Evolutionary conservation across 805 yeast genomes (phyloP).

Genomic region (Tetrapisispora arboricola): DNA sequence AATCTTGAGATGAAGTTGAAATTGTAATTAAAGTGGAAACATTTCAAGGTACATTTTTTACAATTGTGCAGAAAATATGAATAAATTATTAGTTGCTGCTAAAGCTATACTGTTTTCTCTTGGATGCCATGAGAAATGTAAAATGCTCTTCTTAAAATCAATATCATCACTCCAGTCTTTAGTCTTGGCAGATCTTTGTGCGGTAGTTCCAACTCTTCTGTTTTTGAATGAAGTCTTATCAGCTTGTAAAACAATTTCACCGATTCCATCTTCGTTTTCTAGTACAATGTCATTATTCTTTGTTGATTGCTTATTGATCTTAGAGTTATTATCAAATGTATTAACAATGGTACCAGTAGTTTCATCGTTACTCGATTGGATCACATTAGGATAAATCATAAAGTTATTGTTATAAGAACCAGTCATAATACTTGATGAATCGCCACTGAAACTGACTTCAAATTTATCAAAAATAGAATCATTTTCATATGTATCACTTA

Average conservation of each 20-base stretch:
- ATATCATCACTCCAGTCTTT: slow-evolving; percentile 58
- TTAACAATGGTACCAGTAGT: slow-evolving; percentile 9
- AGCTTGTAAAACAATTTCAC: slow-evolving; percentile 84
- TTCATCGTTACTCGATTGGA: slow-evolving; percentile 27
- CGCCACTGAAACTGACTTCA: slow-evolving; percentile 92
- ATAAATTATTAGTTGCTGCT: slow-evolving; percentile 94
- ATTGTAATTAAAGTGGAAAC: background rate
- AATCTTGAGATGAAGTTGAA: too few species aligned
- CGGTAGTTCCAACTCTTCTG: slow-evolving; percentile 28
- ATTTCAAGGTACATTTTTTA: too few species aligned
- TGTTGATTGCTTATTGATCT: slow-evolving; percentile 1
- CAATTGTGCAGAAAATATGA: slow-evolving; percentile 61
- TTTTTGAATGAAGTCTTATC: slow-evolving; percentile 90
- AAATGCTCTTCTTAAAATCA: slow-evolving; percentile 88
- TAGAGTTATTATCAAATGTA: slow-evolving; percentile 7
- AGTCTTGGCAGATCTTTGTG: slow-evolving; percentile 34
- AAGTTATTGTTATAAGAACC: slow-evolving; percentile 96
- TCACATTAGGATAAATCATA: slow-evolving; percentile 88
- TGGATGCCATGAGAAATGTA: slow-evolving; percentile 98
- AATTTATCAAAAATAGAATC: slow-evolving; percentile 98
- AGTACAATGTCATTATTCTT: slow-evolving; percentile 4
- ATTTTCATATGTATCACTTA: slow-evolving; percentile 96
- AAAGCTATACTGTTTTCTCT: slow-evolving; percentile 91
- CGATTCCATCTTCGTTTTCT: slow-evolving; percentile 12
- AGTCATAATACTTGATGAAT: slow-evolving; percentile 84